Conservation (phyloP, 345 rosid genomes). For the Rhizophora apiculata region DNA sequence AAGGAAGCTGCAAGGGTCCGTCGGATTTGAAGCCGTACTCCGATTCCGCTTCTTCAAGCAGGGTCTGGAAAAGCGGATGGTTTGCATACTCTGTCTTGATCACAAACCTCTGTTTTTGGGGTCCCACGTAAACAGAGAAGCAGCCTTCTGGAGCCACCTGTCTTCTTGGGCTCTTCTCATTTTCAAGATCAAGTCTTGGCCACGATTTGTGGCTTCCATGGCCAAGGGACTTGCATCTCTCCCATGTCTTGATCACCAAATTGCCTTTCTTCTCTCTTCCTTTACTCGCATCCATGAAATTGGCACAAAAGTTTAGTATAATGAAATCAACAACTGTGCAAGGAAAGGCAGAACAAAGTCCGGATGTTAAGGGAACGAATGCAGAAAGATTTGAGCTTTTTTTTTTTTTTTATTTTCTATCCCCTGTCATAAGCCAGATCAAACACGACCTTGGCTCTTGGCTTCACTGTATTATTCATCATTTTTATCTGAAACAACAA, state of each 20-base stretch:
- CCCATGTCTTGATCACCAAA: constrained; percentile 55
- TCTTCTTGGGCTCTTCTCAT: not conserved
- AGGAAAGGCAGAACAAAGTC: not conserved
- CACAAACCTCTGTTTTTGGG: constrained; percentile 30
- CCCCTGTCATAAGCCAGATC: constrained; percentile 31
- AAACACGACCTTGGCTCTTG: constrained; percentile 24
- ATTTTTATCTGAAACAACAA: constrained; percentile 8
- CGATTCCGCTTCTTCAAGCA: constrained; percentile 34
- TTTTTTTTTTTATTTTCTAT: not conserved
- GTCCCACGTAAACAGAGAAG: constrained; percentile 35
- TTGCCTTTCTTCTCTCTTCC: constrained; percentile 38
- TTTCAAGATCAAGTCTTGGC: not conserved
- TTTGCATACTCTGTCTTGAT: constrained; percentile 24
- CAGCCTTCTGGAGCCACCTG: constrained; percentile 30
- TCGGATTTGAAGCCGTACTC: constrained; percentile 27
- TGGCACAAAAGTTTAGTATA: not conserved
- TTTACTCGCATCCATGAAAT: constrained; percentile 30
- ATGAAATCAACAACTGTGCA: not conserved
- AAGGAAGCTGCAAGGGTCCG: constrained; percentile 30
- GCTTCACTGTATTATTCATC: constrained; percentile 24
- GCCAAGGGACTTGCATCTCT: constrained; percentile 47
- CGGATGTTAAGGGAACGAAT: not conserved
- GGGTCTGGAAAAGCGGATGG: constrained; percentile 32
- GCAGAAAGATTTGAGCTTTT: too few species aligned
- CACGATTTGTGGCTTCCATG: constrained; percentile 47